Base-by-base conservation (phyloP, 805 yeast species). In the Wickerhamiella occidentalis region DNA sequence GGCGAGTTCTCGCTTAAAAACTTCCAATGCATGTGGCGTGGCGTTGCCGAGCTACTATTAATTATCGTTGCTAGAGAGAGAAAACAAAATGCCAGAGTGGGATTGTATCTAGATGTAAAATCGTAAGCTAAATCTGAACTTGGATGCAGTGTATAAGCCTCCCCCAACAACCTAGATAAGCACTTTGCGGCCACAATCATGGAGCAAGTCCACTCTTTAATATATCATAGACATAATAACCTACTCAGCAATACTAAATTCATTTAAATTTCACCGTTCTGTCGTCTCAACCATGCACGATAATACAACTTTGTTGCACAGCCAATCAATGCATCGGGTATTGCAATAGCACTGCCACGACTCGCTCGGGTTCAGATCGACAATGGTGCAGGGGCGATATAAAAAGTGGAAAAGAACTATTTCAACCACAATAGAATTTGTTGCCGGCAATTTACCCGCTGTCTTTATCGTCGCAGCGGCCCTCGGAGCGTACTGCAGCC, bases 391-490 rank as follows among this genome's bases (percentile, higher is more conserved):
- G 19, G 19, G 11, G 19, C 19, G 19, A 6, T 33, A 19, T n/a
- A 19, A 15, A 17, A 33, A n/a, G 19, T 7, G 11, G 19, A 17
- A n/a, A 33, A 4, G 3, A 4, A 6, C 19, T 7, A 33, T 4
- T 33, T 15, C 19, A 33, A 15, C 6, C 11, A 6, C 6, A 15
- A 19, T 11, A 12, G 5, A 33, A 15, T 6, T 15, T 33, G 11
- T n/a, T 11, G 19, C 38, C 7, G 11, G 21, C 38, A 9, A 15
- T 17, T 33, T 33, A 33, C 21, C 21, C 38, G 19, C 38, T n/a
- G 38, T 17, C 38, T n/a, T 33, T 33, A 33, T 33, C 38, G 38
- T 15, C 38, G 38, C 38, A 33, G 38, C 38, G 38, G 38, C 38
- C 38, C 38, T 33, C 38, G 38, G 38, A 33, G 38, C 19, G 15